Base-by-base conservation (phyloP, 768 basidiomycete genomes). In the Termitomyces sp. region DNA sequence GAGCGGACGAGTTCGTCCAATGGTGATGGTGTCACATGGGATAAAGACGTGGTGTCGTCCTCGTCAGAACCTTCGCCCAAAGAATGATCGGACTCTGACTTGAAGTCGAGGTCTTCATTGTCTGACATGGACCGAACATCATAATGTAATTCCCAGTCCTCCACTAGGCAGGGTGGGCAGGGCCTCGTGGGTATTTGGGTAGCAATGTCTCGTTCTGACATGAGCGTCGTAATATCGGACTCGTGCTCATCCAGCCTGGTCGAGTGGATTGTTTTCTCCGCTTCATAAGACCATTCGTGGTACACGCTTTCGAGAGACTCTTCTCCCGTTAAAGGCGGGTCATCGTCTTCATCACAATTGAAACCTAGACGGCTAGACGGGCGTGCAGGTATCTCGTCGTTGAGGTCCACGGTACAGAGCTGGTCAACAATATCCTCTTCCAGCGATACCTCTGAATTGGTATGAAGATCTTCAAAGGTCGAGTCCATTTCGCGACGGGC, bases 331-430 rank as follows among this genome's bases (percentile, higher is more conserved):
- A 58, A 59, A 33, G 51, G 57, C 56, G 65, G 32, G 48, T 58
- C 53, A 40, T 50, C 38, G 24, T 58, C 33, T 22, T 49, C 60
- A 36, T 36, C 36, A 56, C 67, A 60, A 68, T 78, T 78, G 64
- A 82, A 83, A 51, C 80, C 80, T 8, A 84, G 74, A 49, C 80
- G 81, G 63, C 80, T 86, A 33, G 75, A 73, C 54, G 83, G 81
- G 36, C 81, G 79, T 65, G 73, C 71, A 38, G 81, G 79, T n/a
- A 74, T 66, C 22, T 68, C 71, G 50, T 52, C 38, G 28, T 42
- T 52, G 36, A 59, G 39, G 46, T 64, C 61, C 44, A 54, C 52
- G 35, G 58, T 54, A 39, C 53, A 59, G 48, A 61, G 63, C 48
- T 67, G 64, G 45, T 69, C 68, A 49, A 66, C 68, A 55, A 69